Percentiles rank a stretch among this genome's conserved stretches.
These are phyloP conservation scores for Knoxdaviesia proteae DNA, from an alignment of 2,329 filamentous ascomycete genomes.

Conservation along the genomic window DNA sequence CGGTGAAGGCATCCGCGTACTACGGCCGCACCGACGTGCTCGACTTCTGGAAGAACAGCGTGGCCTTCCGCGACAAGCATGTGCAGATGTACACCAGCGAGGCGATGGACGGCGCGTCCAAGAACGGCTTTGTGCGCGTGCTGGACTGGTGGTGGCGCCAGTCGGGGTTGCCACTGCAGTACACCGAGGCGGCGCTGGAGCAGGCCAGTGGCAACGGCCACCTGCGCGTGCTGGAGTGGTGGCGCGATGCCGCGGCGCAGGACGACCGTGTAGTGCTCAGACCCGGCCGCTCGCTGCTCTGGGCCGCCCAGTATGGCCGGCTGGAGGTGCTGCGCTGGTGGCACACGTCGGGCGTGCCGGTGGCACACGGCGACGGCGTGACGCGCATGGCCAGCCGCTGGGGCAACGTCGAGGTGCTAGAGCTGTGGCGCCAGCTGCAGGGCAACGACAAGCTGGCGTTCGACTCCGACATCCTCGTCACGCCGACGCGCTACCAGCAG, in stretches of 20 bases:
- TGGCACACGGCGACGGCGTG: slow-evolving; percentile 61
- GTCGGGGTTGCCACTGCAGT: slow-evolving; percentile 55
- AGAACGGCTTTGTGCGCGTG: slow-evolving; percentile 65
- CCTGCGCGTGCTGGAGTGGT: slow-evolving; percentile 80
- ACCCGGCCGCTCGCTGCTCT: slow-evolving; percentile 65
- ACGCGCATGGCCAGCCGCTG: slow-evolving; percentile 69
- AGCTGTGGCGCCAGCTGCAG: slow-evolving; percentile 57
- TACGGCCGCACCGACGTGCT: slow-evolving; percentile 71
- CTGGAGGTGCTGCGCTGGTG: slow-evolving; percentile 69
- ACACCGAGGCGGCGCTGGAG: slow-evolving; percentile 73
- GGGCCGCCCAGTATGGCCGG: slow-evolving; percentile 66
- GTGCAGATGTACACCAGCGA: slow-evolving; percentile 46
- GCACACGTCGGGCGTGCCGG: slow-evolving; percentile 61
- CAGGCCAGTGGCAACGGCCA: slow-evolving; percentile 71
- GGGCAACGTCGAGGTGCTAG: slow-evolving; percentile 65
- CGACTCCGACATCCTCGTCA: slow-evolving; percentile 65
- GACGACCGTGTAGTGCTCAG: slow-evolving; percentile 43
- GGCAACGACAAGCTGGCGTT: slow-evolving; percentile 49
- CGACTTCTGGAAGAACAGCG: slow-evolving; percentile 76
- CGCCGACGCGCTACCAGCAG: slow-evolving; percentile 72
- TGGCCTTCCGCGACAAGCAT: slow-evolving; percentile 66
- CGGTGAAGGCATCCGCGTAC: slow-evolving; percentile 71
- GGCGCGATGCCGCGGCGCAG: slow-evolving; percentile 49
- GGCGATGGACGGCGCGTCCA: slow-evolving; percentile 71
- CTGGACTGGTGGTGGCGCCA: slow-evolving; percentile 84